Evolutionary conservation across 192 early-diverging fungal species (phyloP).

Genomic region (Coemansia sp.): DNA sequence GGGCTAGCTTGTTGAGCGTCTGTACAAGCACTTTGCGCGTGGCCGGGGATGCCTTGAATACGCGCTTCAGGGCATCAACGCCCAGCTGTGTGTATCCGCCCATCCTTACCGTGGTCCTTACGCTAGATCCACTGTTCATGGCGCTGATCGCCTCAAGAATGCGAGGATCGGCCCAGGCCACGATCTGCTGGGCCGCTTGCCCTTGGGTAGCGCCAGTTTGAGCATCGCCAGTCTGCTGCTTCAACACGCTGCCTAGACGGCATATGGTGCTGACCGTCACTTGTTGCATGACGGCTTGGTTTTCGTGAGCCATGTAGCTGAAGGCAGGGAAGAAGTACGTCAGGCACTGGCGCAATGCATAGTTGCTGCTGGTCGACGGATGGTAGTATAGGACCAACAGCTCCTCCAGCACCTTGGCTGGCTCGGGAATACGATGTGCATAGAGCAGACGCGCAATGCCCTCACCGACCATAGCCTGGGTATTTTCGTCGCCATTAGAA

Average conservation of each 20-base stretch:
- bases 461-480: slow-evolving; percentile 77
- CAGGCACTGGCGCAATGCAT: slow-evolving; percentile 82
- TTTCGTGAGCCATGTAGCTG: slow-evolving; percentile 74
- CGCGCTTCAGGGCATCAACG: slow-evolving; percentile 66
- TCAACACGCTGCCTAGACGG: slow-evolving; percentile 41
- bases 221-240: slow-evolving; percentile 33
- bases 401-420: slow-evolving; percentile 61
- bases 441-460: slow-evolving; percentile 78
- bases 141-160: slow-evolving; percentile 59
- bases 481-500: slow-evolving; percentile 59
- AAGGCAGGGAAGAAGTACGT: slow-evolving; percentile 88
- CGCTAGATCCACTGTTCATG: slow-evolving; percentile 22
- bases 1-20: slow-evolving; percentile 61
- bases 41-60: slow-evolving; percentile 52
- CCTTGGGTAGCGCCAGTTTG: slow-evolving; percentile 41
- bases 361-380: slow-evolving; percentile 67
- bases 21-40: slow-evolving; percentile 68
- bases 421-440: slow-evolving; percentile 58
- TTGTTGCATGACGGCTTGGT: slow-evolving; percentile 69
- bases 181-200: slow-evolving; percentile 73
- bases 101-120: slow-evolving; percentile 26
- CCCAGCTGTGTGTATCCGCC: slow-evolving; percentile 58
- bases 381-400: slow-evolving; percentile 86
- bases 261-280: slow-evolving; percentile 56
- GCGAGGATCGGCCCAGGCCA: slow-evolving; percentile 80